Base-by-base conservation (phyloP, 805 yeast genomes). In the Phaffomyces opuntiae region DNA sequence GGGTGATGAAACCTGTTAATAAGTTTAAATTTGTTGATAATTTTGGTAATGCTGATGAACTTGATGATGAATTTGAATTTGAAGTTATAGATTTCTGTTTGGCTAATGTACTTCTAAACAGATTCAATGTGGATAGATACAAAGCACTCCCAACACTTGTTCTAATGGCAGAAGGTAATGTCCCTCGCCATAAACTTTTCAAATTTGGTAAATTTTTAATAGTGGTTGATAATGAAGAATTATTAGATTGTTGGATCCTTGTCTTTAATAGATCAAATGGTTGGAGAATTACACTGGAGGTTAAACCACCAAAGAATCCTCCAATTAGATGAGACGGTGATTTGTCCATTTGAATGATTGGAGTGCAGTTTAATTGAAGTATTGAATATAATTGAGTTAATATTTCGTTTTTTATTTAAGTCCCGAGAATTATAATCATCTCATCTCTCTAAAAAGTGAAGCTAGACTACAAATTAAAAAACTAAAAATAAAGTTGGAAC, bases 191-290 rank as follows among this genome's bases (percentile, higher is more conserved):
- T 36, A 90, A 69, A 43, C 81, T 73, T 24, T 52, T 44, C 3
- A 65, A 59, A 56, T 1, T 65, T n/a, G n/a, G 63, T 9, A 83
- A 53, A 40, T 74, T 74, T 44, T 62, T 66, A 13, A 72, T 40
- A 1, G 68, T 65, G 0, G 62, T 47, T 9, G 47, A 34, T 7
- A 70, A 48, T 8, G 73, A 63, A n/a, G 12, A 53, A 4, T 58
- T 52, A 13, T 59, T 52, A 32, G 67, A 60, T 58, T 84, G 91
- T 66, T 88, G 98, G 9, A 88, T 70, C 51, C 98, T 66, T 0
- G 98, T 91, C 63, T 91, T 91, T 40, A 91, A 66, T 39, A 91
- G 71, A 63, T 91, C 98, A 39, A 91, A 73, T 1, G 98, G 98
- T 63, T 91, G 98, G 36, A 91, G 70, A 0, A 76, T 71, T 5